Base-by-base conservation (phyloP, 73 alveolate genomes). In the Paramecium primaurelia region DNA sequence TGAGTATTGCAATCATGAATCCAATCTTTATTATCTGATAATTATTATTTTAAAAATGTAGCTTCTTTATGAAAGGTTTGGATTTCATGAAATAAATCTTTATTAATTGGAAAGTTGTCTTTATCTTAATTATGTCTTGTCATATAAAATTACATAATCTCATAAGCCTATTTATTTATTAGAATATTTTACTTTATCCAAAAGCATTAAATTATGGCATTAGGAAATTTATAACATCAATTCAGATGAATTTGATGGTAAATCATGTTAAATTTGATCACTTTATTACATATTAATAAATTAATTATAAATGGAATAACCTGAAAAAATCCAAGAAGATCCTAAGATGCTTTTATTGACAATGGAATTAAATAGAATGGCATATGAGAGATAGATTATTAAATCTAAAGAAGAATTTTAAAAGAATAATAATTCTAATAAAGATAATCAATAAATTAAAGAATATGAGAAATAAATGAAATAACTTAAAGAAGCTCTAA, bases 1-100 rank as follows among this genome's bases (percentile, higher is more conserved):
- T 80, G 49, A 80, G 47, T 80, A 49, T 42, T 22, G 73, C 64
- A 14, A 45, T 80, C 77, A 47, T 40, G 91, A 25, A 47, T 47
- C 91, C 91, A 80, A 8, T 47, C 73, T 80, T 80, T 45, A 45
- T 80, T 45, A 25, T 80, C 91, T 0, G 25, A 45, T 26, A 80
- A 47, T 80, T 80, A 80, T 20, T 80, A 20, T 25, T 25, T 32
- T 9, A 40, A 22, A 26, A 45, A 45, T 45, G n/a, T 28, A 4
- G 91, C 16, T 25, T 80, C 91, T 45, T 80, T 80, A 20, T 80
- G 16, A 44, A 80, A 80, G 28, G 77, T 80, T 42, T 9, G 6
- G 26, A 80, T 80, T 49, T 80, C 91, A 28, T 80, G 28, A 45
- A 80, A 80, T 18, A 80, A 36, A 20, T 80, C 49, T 14, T 80